These are phyloP conservation scores for Alternaria burnsii DNA, from an alignment of 2,329 filamentous ascomycete species.

Conservation along the genomic window DNA sequence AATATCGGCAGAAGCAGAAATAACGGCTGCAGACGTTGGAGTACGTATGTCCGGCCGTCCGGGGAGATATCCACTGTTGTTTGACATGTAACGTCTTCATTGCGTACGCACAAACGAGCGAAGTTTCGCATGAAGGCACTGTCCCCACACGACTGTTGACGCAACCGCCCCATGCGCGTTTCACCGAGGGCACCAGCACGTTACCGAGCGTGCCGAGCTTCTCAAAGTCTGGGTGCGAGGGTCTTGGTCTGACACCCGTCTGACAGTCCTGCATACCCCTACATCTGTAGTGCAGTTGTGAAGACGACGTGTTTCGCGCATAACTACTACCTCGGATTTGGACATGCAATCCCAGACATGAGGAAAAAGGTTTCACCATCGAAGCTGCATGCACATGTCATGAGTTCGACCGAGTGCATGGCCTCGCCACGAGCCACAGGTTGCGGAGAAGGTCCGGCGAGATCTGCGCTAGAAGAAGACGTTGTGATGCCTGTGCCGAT, in stretches of 20 bases:
- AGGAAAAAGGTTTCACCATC: slow-evolving; percentile 1
- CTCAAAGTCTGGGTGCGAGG: slow-evolving; percentile 9
- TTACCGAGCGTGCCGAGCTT: slow-evolving; percentile 4
- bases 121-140: slow-evolving; percentile 9
- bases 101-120: slow-evolving; percentile 6
- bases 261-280: slow-evolving; percentile 13
- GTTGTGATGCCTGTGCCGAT: slow-evolving; percentile 12
- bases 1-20: slow-evolving; percentile 4
- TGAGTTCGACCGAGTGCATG: slow-evolving; percentile 3
- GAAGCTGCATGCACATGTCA: slow-evolving; percentile 8
- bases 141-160: slow-evolving; percentile 4
- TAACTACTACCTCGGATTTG: neutral
- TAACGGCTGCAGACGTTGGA: slow-evolving; percentile 9
- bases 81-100: slow-evolving; percentile 16
- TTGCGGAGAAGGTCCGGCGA: slow-evolving; percentile 10
- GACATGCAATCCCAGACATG: slow-evolving; percentile 8
- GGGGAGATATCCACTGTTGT: slow-evolving; percentile 1
- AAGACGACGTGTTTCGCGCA: slow-evolving; percentile 14
- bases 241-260: slow-evolving; percentile 15
- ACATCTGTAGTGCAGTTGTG: slow-evolving; percentile 8
- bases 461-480: slow-evolving; percentile 14
- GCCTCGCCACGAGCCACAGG: slow-evolving; percentile 6
- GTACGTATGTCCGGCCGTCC: slow-evolving; percentile 6
- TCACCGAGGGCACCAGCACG: slow-evolving; percentile 5
- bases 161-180: slow-evolving; percentile 13